Evolutionary conservation across 495 filamentous ascomycete genomes (phyloP).

Genomic region (Penicillium fimorum): DNA sequence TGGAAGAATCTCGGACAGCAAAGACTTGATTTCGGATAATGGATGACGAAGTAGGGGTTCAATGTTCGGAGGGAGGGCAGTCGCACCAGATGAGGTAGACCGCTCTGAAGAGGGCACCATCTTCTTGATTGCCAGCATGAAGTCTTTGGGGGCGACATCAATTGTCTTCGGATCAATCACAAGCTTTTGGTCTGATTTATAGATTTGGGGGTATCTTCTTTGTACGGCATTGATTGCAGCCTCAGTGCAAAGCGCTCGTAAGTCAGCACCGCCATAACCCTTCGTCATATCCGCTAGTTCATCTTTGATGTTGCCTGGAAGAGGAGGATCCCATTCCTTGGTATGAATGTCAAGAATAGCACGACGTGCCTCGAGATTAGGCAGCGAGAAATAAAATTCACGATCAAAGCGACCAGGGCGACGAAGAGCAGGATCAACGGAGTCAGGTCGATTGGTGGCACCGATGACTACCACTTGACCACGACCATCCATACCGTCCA

Average conservation of each 20-base stretch:
- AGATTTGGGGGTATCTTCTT: conserved; percentile 92
- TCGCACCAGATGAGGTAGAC: conserved; percentile 76
- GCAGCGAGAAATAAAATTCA: conserved; percentile 96
- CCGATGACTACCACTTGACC: conserved; percentile 98
- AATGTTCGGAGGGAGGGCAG: conserved; percentile 70
- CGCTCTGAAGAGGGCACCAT: conserved; percentile 93
- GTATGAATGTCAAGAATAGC: conserved; percentile 95
- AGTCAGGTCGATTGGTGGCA: conserved; percentile 96
- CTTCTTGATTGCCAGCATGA: conserved; percentile 94
- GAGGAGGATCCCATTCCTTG: conserved; percentile 79
- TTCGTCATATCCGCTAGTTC: conserved; percentile 84
- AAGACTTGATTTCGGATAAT: conserved; percentile 60
- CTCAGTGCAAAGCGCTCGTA: conserved; percentile 93
- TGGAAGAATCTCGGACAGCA: conserved; percentile 77
- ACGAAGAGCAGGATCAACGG: conserved; percentile 94
- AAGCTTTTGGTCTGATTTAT: conserved; percentile 85
- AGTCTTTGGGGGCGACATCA: conserved; percentile 83
- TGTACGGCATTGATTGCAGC: conserved; percentile 98
- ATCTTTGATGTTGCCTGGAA: conserved; percentile 74
- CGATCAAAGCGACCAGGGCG: conserved; percentile 95
- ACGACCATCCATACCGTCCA: conserved; percentile 99
- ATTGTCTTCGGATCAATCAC: conserved; percentile 82
- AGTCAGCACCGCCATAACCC: conserved; percentile 93
- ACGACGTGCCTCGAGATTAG: conserved; percentile 71
- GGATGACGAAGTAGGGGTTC: conserved; percentile 78